Conservation (phyloP, 441 rosid species). For the Corymbia citriodora region DNA sequence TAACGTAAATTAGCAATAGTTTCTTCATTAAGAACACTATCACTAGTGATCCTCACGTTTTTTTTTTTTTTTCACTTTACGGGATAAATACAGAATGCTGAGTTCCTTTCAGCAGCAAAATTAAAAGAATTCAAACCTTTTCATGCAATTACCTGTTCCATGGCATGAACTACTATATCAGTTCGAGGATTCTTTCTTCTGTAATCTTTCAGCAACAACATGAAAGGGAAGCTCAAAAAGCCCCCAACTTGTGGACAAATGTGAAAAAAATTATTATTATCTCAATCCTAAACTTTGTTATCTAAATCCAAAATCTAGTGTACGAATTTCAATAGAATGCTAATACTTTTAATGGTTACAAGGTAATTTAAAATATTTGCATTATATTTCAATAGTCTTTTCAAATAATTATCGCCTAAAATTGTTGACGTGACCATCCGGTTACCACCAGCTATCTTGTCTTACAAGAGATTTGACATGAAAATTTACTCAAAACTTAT, state of each 20-base stretch:
- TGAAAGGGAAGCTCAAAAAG: background rate
- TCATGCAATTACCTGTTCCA: background rate
- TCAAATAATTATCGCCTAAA: background rate
- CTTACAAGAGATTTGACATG: background rate
- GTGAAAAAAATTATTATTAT: background rate
- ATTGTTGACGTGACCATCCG: background rate
- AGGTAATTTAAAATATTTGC: background rate
- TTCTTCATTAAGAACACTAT: no score
- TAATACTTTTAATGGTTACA: background rate
- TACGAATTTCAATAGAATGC: background rate
- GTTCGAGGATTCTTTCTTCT: background rate
- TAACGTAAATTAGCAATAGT: no score
- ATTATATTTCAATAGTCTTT: background rate
- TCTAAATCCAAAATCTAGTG: background rate
- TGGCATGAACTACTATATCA: background rate
- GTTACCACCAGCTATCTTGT: rapidly evolving
- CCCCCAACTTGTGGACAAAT: background rate
- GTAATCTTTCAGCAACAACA: background rate
- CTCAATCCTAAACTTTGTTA: background rate
- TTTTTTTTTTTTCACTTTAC: no score
- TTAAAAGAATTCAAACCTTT: background rate
- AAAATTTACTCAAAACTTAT: background rate
- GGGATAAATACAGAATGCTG: background rate
- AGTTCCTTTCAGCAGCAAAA: background rate
- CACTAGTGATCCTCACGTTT: no score